Percentiles rank a stretch among this genome's conserved stretches.
These are phyloP conservation scores for Triticum monococcum DNA, from an alignment of 176 grass and related monocot genomes.

Conservation along the genomic window DNA sequence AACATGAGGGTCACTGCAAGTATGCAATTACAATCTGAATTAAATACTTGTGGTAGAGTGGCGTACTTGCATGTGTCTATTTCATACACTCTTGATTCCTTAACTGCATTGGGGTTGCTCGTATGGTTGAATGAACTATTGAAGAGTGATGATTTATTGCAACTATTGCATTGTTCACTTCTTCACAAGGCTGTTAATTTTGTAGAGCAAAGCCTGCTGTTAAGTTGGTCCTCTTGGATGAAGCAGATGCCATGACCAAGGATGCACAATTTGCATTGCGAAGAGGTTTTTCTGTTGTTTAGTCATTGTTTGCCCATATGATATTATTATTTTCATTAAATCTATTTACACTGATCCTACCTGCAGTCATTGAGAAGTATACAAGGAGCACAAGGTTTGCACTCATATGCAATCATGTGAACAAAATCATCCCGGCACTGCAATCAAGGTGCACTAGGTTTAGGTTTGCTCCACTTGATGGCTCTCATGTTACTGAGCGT, in stretches of 20 bases:
- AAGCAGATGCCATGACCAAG: conserved; percentile 98
- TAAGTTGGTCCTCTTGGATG: conserved; percentile 93
- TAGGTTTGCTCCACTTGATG: conserved; percentile 96
- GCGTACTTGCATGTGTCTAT: background rate
- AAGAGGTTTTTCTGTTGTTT: conserved; percentile 61
- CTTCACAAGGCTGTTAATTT: conserved; percentile 24
- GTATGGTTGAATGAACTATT: conserved; percentile 2
- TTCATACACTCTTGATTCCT: background rate
- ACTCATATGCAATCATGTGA: conserved; percentile 96
- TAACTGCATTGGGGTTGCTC: background rate
- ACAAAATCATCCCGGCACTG: conserved; percentile 97
- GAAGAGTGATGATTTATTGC: background rate
- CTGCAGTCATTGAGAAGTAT: conserved; percentile 95
- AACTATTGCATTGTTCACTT: background rate
- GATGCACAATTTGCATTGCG: conserved; percentile 98
- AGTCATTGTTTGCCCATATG: background rate
- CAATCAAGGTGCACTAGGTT: conserved; percentile 99
- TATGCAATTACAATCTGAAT: background rate
- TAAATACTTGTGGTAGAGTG: background rate
- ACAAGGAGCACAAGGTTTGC: conserved; percentile 99
- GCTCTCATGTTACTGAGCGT: conserved; percentile 70
- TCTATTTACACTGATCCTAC: conserved; percentile 15
- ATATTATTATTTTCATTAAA: conserved; percentile 15
- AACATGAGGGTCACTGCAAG: background rate
- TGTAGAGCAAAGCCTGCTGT: conserved; percentile 72